Conservation (phyloP, 192 early-diverging fungal genomes). For the Mortierella hygrophila region DNA sequence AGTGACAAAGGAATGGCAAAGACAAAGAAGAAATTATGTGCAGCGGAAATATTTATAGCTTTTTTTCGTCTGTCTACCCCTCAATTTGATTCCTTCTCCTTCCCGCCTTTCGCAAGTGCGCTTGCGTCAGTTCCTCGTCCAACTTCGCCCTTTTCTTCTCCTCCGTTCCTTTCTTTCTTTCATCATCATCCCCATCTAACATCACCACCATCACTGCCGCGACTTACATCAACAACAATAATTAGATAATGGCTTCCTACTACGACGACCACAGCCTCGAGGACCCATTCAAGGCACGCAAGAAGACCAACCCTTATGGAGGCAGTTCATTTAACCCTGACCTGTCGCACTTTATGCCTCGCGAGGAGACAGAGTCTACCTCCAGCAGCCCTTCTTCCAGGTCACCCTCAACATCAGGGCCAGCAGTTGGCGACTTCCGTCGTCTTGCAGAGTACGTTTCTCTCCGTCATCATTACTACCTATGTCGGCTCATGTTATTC, state of each 20-base stretch:
- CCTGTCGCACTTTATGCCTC: slow-evolving; percentile 53
- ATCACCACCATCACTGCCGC: not conserved
- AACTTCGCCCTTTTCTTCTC: not conserved
- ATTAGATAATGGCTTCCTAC: slow-evolving; percentile 33
- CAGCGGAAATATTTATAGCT: too few species aligned
- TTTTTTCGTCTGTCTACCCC: not conserved
- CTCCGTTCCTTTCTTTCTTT: not conserved
- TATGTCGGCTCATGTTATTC: not conserved
- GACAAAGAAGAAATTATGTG: too few species aligned
- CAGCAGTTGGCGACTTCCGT: slow-evolving; percentile 33
- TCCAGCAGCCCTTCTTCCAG: not conserved
- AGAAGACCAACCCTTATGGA: not conserved
- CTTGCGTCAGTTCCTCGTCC: not conserved
- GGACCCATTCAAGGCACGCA: slow-evolving; percentile 41
- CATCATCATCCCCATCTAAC: not conserved
- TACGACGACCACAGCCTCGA: slow-evolving; percentile 49
- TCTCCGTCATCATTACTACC: not conserved
- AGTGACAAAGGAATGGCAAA: too few species aligned
- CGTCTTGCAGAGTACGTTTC: slow-evolving; percentile 42
- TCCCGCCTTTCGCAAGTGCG: not conserved
- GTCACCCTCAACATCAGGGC: not conserved
- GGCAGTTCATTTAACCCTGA: slow-evolving; percentile 40
- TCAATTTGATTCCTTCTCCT: not conserved
- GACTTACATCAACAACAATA: not conserved
- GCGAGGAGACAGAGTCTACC: slow-evolving; percentile 18